These are phyloP conservation scores for Diaporthe sp. DNA, from an alignment of 2,329 filamentous ascomycete genomes.

Conservation along the genomic window DNA sequence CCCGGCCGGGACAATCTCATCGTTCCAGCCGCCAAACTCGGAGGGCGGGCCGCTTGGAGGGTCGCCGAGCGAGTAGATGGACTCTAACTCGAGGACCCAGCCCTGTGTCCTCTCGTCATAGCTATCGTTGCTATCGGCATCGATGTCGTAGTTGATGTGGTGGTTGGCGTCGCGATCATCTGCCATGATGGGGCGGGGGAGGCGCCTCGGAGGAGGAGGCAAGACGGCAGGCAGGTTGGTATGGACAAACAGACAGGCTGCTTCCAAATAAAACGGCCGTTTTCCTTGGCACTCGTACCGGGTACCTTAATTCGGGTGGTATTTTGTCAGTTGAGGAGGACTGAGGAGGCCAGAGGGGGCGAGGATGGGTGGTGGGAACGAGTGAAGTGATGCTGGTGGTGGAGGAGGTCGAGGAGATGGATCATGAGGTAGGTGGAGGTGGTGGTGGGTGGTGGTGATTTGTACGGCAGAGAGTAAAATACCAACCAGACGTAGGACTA, in stretches of 20 bases:
- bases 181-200: constrained; percentile 28
- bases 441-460: background rate
- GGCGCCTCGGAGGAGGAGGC: background rate
- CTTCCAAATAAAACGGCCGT: background rate
- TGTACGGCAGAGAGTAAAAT: background rate
- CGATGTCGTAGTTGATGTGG: background rate
- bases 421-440: background rate
- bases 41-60: constrained; percentile 29
- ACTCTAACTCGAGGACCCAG: constrained; percentile 39
- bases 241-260: background rate
- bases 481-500: background rate
- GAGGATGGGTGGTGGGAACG: background rate
- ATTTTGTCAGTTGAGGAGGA: background rate
- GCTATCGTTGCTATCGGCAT: constrained; percentile 30
- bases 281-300: background rate
- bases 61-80: constrained; percentile 32
- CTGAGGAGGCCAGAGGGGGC: background rate
- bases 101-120: constrained; percentile 35
- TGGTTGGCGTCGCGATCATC: constrained; percentile 4
- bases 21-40: constrained; percentile 26
- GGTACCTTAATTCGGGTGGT: background rate
- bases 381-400: background rate
- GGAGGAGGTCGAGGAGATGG: background rate
- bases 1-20: constrained; percentile 33
- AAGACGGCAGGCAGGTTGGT: background rate